Conservation (phyloP, 768 basidiomycete species). For the Candolleomyces aberdarensis region DNA sequence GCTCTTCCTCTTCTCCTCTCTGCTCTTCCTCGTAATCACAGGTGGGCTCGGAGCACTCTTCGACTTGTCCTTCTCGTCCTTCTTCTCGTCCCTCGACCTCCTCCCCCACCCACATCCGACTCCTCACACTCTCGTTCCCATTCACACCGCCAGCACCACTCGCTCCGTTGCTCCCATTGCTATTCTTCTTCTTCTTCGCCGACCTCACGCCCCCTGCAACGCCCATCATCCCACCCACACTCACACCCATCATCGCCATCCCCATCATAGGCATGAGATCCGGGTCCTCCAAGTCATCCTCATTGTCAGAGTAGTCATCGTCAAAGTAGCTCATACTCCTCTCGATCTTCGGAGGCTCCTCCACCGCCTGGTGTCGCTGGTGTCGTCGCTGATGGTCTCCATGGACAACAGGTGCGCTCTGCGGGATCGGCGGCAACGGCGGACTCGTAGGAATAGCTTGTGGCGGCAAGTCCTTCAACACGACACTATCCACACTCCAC, state of each 20-base stretch:
- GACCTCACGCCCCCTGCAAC: not conserved
- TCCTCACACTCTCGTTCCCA: not conserved
- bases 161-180: not conserved
- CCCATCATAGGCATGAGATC: not conserved
- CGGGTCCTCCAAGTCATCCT: not conserved
- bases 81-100: not conserved
- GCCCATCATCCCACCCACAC: not conserved
- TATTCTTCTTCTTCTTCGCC: not conserved
- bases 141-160: not conserved
- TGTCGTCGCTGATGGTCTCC: too few relatives aligned
- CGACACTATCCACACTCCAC: not conserved
- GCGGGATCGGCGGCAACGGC: too few relatives aligned
- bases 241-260: not conserved
- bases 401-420: too few relatives aligned
- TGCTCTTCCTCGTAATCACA: not conserved
- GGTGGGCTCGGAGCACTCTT: conserved; percentile 2
- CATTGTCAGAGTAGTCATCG: not conserved
- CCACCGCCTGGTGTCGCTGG: too few relatives aligned
- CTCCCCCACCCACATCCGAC: not conserved
- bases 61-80: not conserved
- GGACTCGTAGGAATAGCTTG: too few relatives aligned
- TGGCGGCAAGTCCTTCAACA: too few relatives aligned
- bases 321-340: too few relatives aligned
- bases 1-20: conserved; percentile 9
- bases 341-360: too few relatives aligned